Evolutionary conservation across 306 rosid genomes (phyloP).

Genomic region (Gleditsia sinensis): DNA sequence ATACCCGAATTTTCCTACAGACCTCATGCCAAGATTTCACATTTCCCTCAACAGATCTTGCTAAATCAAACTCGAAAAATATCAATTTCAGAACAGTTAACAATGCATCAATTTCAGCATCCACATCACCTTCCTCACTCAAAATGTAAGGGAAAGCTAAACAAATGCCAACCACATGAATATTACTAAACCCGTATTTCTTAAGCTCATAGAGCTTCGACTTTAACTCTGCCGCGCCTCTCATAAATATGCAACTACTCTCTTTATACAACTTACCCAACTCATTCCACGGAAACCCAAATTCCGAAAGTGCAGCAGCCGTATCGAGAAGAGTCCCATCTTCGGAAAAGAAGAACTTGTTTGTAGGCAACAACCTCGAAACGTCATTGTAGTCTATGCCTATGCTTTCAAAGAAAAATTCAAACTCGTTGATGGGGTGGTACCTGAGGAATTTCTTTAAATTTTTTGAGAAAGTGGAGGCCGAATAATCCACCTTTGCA

Average conservation of each 20-base stretch:
- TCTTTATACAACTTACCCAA: conserved; percentile 62
- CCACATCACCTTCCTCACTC: conserved; percentile 32
- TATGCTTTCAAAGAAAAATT: conserved; percentile 85
- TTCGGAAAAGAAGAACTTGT: conserved; percentile 72
- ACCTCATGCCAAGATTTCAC: conserved; percentile 57
- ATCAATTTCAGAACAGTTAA: conserved; percentile 53
- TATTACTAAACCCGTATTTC: conserved; percentile 54
- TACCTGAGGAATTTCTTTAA: conserved; percentile 66
- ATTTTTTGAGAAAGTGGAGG: conserved; percentile 39
- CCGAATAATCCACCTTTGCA: conserved; percentile 44
- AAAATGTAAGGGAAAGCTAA: conserved; percentile 72
- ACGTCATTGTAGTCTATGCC: conserved; percentile 53
- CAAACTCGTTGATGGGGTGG: conserved; percentile 82
- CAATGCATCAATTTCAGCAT: conserved; percentile 40
- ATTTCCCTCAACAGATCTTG: conserved; percentile 55
- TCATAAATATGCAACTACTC: conserved; percentile 47
- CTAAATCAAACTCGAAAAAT: conserved; percentile 56
- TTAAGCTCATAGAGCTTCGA: conserved; percentile 49
- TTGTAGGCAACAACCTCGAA: conserved; percentile 43
- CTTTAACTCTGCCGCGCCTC: conserved; percentile 41
- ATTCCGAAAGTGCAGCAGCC: conserved; percentile 61
- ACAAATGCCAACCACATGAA: conserved; percentile 61
- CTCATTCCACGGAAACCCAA: conserved; percentile 84
- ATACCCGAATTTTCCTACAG: conserved; percentile 63
- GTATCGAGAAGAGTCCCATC: conserved; percentile 56